A percentile compares a stretch with the other conserved stretches of the same genome.
phyloP scores from a whole-genome alignment of 768 basidiomycete genomes.

The Dioszegia crocea region DNA sequence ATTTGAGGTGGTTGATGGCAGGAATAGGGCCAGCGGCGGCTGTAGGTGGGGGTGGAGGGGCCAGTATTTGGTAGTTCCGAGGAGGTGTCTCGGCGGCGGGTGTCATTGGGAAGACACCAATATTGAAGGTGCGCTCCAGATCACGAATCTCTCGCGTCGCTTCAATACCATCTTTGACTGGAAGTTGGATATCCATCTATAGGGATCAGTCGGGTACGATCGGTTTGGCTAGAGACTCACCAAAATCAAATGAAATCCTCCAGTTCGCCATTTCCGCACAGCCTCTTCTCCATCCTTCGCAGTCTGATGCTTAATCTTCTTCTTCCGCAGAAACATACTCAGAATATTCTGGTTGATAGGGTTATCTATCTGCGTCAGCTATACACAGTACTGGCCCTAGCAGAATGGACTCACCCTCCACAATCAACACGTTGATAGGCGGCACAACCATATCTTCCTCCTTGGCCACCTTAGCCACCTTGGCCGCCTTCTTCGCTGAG shows the following conservation, averaged over 20 bases:
- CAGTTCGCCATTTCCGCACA: conserved; percentile 88
- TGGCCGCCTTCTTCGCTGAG: conserved; percentile 17
- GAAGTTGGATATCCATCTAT: conserved; percentile 99
- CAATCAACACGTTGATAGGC: conserved; percentile 95
- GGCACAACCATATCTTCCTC: conserved; percentile 74
- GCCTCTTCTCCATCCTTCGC: conserved; percentile 95
- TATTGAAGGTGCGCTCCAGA: conserved; percentile 66
- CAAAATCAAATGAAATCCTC: conserved; percentile 90
- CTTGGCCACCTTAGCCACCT: conserved; percentile 52
- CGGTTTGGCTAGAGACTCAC: conserved; percentile 54
- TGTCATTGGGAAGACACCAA: conserved; percentile 66
- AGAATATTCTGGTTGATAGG: conserved; percentile 97
- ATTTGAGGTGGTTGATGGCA: conserved; percentile 60
- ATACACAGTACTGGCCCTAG: not conserved
- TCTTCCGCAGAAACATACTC: conserved; percentile 93
- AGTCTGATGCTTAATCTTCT: conserved; percentile 88
- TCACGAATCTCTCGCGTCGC: conserved; percentile 93
- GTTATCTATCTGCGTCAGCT: conserved; percentile 64
- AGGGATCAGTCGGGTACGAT: not conserved
- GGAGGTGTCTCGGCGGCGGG: conserved; percentile 58
- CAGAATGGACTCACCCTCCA: conserved; percentile 69
- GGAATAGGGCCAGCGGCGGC: not conserved
- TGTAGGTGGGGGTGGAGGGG: conserved; percentile 22
- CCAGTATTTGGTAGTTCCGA: no score
- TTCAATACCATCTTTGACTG: conserved; percentile 95